Evolutionary conservation across 495 filamentous ascomycete genomes (phyloP).

Genomic region (Saxophila tyrrhenica): DNA sequence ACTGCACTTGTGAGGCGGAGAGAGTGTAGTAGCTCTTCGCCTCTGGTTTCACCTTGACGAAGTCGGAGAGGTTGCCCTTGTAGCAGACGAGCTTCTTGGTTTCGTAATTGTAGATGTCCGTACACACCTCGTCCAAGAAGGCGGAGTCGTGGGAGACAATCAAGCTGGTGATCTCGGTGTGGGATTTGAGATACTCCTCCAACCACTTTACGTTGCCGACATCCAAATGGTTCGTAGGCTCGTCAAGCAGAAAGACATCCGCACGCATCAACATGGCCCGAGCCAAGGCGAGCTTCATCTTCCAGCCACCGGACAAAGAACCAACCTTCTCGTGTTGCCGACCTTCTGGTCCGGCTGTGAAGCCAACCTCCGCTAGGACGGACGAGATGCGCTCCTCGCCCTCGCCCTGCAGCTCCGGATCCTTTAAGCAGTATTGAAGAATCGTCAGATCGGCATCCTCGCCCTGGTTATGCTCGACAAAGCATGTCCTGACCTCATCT

Average conservation of each 20-base stretch:
- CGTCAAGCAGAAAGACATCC: conserved; percentile 90
- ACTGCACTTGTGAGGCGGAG: conserved; percentile 76
- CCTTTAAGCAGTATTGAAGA: conserved; percentile 76
- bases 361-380: conserved; percentile 84
- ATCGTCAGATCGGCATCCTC: conserved; percentile 95
- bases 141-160: conserved; percentile 97
- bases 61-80: conserved; percentile 85
- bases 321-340: conserved; percentile 79
- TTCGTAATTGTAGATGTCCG: conserved; percentile 99
- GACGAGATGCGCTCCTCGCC: conserved; percentile 66
- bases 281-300: conserved; percentile 98
- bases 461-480: conserved; percentile 97
- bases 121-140: conserved; percentile 94
- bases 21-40: conserved; percentile 98
- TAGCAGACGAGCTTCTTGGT: conserved; percentile 91
- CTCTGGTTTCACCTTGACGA: conserved; percentile 89
- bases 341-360: conserved; percentile 79
- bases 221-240: conserved; percentile 98
- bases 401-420: conserved; percentile 65
- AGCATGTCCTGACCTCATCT: conserved; percentile 86
- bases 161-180: conserved; percentile 93
- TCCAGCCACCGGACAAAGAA: conserved; percentile 97
- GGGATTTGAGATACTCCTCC: conserved; percentile 84
- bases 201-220: conserved; percentile 94
- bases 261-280: conserved; percentile 93